Evolutionary conservation across 139 green algal species (phyloP).

Genomic region (Chara braunii): DNA sequence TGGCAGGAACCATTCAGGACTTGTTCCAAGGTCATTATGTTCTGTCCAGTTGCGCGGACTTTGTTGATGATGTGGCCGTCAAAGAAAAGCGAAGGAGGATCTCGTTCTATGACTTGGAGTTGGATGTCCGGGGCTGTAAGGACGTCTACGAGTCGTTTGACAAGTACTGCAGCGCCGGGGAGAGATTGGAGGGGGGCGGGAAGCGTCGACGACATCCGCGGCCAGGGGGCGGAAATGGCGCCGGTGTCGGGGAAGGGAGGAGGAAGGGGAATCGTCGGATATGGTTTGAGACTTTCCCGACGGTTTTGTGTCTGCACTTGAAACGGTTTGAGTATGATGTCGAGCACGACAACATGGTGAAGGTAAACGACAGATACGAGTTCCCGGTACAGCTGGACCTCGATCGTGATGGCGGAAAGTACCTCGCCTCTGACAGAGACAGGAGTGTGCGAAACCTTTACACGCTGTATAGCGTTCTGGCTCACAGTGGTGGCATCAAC

Average conservation of each 20-base stretch:
- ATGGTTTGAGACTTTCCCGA: constrained; percentile 78
- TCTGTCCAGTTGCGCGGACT: no score
- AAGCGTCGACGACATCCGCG: no score
- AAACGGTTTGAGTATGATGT: constrained; percentile 96
- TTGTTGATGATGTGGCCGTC: no score
- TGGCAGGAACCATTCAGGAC: constrained; percentile 61
- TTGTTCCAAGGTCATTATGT: constrained; percentile 4
- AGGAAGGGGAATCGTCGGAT: constrained; percentile 81
- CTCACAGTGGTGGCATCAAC: constrained; percentile 85
- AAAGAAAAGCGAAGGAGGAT: no score
- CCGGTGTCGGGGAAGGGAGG: constrained; percentile 61
- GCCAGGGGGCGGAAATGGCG: no score
- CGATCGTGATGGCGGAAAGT: constrained; percentile 62
- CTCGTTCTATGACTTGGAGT: constrained; percentile 55
- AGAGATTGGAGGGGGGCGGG: no score
- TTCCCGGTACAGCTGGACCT: constrained; percentile 86
- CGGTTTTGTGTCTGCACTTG: constrained; percentile 90
- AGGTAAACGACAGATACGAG: constrained; percentile 86
- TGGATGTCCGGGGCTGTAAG: constrained; percentile 85
- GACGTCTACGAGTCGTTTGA: constrained; percentile 43
- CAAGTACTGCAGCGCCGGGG: no score
- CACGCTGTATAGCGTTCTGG: constrained; percentile 64
- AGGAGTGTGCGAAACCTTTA: constrained; percentile 63
- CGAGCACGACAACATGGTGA: constrained; percentile 57
- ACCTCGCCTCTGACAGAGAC: constrained; percentile 57